phyloP scores from a whole-genome alignment of 2,329 filamentous ascomycete species.

The Fusarium dimerum region DNA sequence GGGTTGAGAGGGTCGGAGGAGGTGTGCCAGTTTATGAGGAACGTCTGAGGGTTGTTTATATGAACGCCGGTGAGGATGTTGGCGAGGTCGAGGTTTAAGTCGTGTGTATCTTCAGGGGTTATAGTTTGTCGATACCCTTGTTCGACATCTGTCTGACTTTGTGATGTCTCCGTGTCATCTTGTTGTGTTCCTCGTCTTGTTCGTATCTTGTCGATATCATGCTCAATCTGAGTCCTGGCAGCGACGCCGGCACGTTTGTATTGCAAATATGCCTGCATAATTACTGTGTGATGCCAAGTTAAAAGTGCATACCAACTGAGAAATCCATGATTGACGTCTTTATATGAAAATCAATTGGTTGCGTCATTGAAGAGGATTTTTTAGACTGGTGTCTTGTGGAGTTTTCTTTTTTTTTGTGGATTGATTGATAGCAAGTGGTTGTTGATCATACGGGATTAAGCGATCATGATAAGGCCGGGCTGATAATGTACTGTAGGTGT shows the following conservation, averaged over 20 bases:
- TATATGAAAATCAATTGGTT: too few species aligned
- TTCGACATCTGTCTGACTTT: too few species aligned
- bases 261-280: not conserved
- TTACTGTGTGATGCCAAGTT: not conserved
- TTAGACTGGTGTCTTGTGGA: too few species aligned
- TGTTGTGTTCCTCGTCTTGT: not conserved
- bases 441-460: too few species aligned
- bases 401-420: too few species aligned
- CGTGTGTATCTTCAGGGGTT: too few species aligned
- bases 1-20: slow-evolving; percentile 41
- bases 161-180: not conserved
- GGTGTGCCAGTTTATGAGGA: not conserved
- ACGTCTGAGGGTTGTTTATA: not conserved
- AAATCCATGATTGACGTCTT: too few species aligned
- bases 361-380: too few species aligned
- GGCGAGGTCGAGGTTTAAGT: not conserved
- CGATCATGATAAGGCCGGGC: too few species aligned
- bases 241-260: not conserved
- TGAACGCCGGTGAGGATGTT: not conserved
- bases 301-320: not conserved
- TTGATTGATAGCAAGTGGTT: too few species aligned
- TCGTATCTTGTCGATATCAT: not conserved
- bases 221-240: not conserved
- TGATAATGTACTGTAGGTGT: too few species aligned
- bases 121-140: too few species aligned